Percentiles rank a stretch among this genome's conserved stretches.
Conservation (phyloP, 73 alveolate genomes). For the Breviolum minutum region DNA sequence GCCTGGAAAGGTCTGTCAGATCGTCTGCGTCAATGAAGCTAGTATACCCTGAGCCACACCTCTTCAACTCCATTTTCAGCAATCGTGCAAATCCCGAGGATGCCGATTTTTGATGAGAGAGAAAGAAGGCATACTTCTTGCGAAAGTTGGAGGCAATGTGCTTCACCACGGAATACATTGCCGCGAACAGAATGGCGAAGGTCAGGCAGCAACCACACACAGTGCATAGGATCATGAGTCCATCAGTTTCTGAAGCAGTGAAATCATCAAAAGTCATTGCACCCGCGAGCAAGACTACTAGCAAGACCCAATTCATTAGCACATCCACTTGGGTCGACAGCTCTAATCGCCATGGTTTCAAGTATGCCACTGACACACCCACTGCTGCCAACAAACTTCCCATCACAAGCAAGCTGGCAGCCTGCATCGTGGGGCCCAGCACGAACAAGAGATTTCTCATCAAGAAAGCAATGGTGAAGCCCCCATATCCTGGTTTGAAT, state of each 20-base stretch:
- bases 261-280: not conserved
- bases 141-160: conserved; percentile 33
- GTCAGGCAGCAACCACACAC: not conserved
- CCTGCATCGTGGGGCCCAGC: not conserved
- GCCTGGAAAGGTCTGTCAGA: conserved; percentile 19
- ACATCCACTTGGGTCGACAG: not conserved
- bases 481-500: too few relatives aligned
- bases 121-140: conserved; percentile 24
- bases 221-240: conserved; percentile 2
- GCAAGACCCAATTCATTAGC: not conserved
- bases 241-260: not conserved
- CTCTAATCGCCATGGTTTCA: not conserved
- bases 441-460: not conserved
- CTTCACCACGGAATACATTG: not conserved
- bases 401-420: not conserved
- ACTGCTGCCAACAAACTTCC: not conserved
- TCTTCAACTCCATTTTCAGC: too few relatives aligned
- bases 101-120: conserved; percentile 6
- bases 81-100: conserved; percentile 12
- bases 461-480: not conserved
- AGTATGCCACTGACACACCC: not conserved
- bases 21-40: conserved; percentile 17
- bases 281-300: not conserved
- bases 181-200: not conserved
- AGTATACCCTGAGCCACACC: too few relatives aligned